A percentile compares a stretch with the other conserved stretches of the same genome.
Conservation (phyloP, 768 basidiomycete species). For the Lactifluus subvellereus region DNA sequence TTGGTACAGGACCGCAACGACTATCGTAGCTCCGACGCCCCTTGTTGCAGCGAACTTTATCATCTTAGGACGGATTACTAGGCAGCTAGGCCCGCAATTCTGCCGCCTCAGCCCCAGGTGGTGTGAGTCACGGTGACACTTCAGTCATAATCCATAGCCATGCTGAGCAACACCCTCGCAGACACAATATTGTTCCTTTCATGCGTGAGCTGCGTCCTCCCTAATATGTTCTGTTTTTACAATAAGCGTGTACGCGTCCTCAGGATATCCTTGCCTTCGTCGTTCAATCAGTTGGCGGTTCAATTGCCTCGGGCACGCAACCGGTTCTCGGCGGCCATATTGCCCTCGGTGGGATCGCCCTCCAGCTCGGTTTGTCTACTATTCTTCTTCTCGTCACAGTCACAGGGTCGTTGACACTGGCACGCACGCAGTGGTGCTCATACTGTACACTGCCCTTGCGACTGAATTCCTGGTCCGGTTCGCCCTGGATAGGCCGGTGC, state of each 20-base stretch:
- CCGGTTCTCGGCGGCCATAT: neutral
- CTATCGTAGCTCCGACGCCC: slow-evolving; percentile 29
- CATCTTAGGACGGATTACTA: slow-evolving; percentile 23
- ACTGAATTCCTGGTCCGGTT: slow-evolving; percentile 12
- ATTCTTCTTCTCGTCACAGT: neutral
- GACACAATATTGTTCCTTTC: neutral
- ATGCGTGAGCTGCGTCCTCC: neutral
- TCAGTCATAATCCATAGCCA: neutral
- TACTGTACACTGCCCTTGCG: neutral
- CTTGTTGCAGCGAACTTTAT: slow-evolving; percentile 24
- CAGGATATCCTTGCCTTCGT: slow-evolving; percentile 26
- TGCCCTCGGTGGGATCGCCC: slow-evolving; percentile 10
- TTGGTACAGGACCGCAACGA: slow-evolving; percentile 28
- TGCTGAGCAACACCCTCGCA: neutral
- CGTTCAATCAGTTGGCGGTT: slow-evolving; percentile 31
- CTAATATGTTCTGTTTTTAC: neutral
- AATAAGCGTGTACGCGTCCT: neutral
- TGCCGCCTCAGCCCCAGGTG: slow-evolving; percentile 21
- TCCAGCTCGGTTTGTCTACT: slow-evolving; percentile 15
- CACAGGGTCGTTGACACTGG: neutral
- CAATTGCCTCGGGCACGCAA: slow-evolving; percentile 23
- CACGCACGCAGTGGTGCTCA: too few relatives aligned
- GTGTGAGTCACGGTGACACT: slow-evolving; percentile 19
- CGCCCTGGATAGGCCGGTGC: neutral
- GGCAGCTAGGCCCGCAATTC: slow-evolving; percentile 24